Evolutionary conservation across 352 stramenopile species (phyloP).

Genomic region (Nothophytophthora sp.): DNA sequence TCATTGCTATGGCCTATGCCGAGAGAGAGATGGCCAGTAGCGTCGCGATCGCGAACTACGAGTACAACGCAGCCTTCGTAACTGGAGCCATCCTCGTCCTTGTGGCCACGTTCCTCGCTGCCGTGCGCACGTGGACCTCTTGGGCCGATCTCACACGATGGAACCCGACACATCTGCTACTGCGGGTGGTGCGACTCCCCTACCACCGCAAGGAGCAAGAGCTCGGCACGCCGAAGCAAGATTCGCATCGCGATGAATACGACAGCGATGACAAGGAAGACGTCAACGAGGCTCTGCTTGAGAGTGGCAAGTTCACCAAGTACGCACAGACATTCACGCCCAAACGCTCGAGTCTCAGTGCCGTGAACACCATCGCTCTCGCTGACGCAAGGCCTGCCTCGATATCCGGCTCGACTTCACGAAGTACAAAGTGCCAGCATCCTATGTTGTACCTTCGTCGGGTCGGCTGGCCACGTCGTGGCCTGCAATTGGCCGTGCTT

Average conservation of each 20-base stretch:
- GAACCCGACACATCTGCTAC: conserved; percentile 19
- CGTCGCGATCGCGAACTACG: conserved; percentile 28
- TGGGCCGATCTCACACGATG: conserved; percentile 34
- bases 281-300: not conserved
- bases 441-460: not conserved
- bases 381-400: not conserved
- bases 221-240: not conserved
- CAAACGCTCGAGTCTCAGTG: conserved; percentile 2
- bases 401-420: not conserved
- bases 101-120: conserved; percentile 15
- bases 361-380: conserved; percentile 1
- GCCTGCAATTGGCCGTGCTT: not conserved
- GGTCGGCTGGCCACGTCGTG: not conserved
- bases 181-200: not conserved
- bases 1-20: conserved; percentile 36
- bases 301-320: conserved; percentile 5
- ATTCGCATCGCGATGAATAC: not conserved
- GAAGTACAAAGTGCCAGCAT: conserved; percentile 4
- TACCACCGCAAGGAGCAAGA: not conserved
- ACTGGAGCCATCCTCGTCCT: conserved; percentile 15
- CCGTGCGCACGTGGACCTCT: conserved; percentile 12
- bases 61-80: conserved; percentile 21
- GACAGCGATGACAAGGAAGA: not conserved
- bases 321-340: conserved; percentile 18
- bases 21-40: conserved; percentile 29